Percentiles rank a stretch among this genome's conserved stretches.
Evolutionary conservation across 2,329 filamentous ascomycete species (phyloP).

Genomic region (Fusarium pininemorale): DNA sequence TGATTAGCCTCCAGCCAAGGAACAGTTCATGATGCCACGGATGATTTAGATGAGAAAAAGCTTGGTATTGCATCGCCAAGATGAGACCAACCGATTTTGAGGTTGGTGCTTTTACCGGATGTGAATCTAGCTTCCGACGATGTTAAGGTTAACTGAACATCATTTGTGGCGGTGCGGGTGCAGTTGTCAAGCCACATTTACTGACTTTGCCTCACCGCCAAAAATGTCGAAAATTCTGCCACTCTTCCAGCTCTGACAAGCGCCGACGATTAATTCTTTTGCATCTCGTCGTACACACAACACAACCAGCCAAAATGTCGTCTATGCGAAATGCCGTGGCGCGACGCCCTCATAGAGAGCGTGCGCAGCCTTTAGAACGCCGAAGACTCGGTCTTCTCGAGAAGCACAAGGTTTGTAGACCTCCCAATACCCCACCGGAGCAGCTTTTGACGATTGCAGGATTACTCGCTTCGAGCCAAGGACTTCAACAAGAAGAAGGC

Average conservation of each 20-base stretch:
- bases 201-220: conserved; percentile 46
- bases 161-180: conserved; percentile 5
- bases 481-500: conserved; percentile 74
- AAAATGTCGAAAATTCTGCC: conserved; percentile 52
- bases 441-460: conserved; percentile 50
- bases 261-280: conserved; percentile 14
- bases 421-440: not conserved
- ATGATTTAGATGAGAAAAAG: not conserved
- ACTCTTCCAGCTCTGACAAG: not conserved
- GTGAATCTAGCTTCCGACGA: conserved; percentile 8
- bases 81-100: not conserved
- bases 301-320: conserved; percentile 54
- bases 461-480: conserved; percentile 71
- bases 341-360: conserved; percentile 87
- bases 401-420: conserved; percentile 80
- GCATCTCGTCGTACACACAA: not conserved
- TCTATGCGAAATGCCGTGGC: conserved; percentile 74
- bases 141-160: conserved; percentile 14
- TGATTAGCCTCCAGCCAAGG: conserved; percentile 1
- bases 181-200: conserved; percentile 17
- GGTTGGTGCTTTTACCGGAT: not conserved
- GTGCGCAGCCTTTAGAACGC: conserved; percentile 85
- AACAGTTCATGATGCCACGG: not conserved
- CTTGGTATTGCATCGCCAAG: conserved; percentile 7
- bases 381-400: conserved; percentile 90